Base-by-base conservation (phyloP, 163 green algal species). In the Chlamydomonas reinhardtii region DNA sequence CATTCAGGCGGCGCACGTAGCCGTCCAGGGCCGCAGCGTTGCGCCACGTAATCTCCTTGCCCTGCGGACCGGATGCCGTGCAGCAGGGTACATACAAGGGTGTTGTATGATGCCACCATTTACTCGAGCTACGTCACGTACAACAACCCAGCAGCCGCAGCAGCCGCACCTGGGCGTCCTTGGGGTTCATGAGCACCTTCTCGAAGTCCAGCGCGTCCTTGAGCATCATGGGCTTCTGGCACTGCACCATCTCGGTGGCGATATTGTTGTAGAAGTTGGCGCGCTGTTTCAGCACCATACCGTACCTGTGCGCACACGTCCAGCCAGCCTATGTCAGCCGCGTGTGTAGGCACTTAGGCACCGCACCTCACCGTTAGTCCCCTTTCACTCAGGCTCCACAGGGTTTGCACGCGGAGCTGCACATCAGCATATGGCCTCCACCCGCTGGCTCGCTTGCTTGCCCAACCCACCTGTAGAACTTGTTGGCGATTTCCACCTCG, bases 181-280 rank as follows among this genome's bases (percentile, higher is more conserved):
- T 94, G 16, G 95, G 94, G 78, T 94, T 95, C 75, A 92, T 94
- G 32, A 98, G 75, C 52, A 97, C 93, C 74, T 93, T 91, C 83
- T 98, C 95, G 88, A 98, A 98, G 17, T 95, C 88, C 48, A 94
- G 54, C 25, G 95, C 95, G 75, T 96, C 92, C 56, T 94, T 89
- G 61, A 97, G 92, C 91, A 98, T 93, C 93, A 97, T 94, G 8
- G 93, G 93, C 92, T 98, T 98, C 90, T 97, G 95, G 87, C 93
- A 97, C 0, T 89, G 88, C 27, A 97, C 93, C 89, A 98, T 97
- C 88, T 97, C 90, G 0, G 92, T 95, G 15, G 87, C 79, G 62
- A 97, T 95, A 86, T 97, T 93, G 91, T 97, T 97, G 94, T 98
- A 96, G 73, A 97, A 98, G 89, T 97, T 95, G 71, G 94, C 95